These are phyloP conservation scores for Pholiota molesta DNA, from an alignment of 768 basidiomycete genomes.

Conservation along the genomic window DNA sequence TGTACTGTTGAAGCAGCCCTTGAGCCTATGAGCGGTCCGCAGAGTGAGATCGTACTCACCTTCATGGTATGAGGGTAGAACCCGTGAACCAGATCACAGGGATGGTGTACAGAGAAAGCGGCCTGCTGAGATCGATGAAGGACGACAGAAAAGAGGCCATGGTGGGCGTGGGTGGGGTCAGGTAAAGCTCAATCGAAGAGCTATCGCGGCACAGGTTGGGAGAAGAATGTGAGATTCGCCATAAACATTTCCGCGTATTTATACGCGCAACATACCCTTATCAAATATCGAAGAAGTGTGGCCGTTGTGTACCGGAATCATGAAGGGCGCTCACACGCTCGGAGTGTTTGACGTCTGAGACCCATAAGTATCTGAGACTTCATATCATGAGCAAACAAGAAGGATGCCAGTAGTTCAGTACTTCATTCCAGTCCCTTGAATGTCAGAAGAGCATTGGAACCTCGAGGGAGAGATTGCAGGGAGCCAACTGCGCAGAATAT, in stretches of 20 bases:
- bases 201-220: neutral
- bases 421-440: neutral
- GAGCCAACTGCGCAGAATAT: too few species aligned
- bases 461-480: neutral
- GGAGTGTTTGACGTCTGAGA: neutral
- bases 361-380: too few species aligned
- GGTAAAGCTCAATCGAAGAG: neutral
- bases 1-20: conserved; percentile 17
- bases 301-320: neutral
- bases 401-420: too few species aligned
- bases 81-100: conserved; percentile 36
- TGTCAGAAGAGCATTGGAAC: neutral
- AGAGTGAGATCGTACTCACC: conserved; percentile 17
- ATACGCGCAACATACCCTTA: neutral
- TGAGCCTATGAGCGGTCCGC: neutral
- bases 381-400: too few species aligned
- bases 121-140: conserved; percentile 20
- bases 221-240: neutral
- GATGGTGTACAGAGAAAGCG: conserved; percentile 40
- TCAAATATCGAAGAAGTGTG: neutral
- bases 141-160: conserved; percentile 17
- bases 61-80: conserved; percentile 35
- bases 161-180: neutral
- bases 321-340: neutral
- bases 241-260: neutral